Percentiles rank a stretch among this genome's conserved stretches.
Conservation (phyloP, 148 eudicot species). For the Camellia lanceoleosa region DNA sequence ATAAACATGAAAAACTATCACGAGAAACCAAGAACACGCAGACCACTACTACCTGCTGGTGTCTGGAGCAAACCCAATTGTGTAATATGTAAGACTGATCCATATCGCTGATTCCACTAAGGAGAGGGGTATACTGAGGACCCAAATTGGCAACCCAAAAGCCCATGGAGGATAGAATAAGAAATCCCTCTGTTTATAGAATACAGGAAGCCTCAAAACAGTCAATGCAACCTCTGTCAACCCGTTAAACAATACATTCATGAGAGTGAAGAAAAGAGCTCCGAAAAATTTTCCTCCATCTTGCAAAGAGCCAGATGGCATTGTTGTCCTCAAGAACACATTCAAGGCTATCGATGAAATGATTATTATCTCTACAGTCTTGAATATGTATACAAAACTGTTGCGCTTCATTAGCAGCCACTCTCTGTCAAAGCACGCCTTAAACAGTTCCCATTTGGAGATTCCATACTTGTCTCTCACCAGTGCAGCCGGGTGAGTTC, state of each 20-base stretch:
- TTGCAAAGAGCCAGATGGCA: slow-evolving; percentile 38
- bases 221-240: slow-evolving; percentile 66
- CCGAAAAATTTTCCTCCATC: slow-evolving; percentile 65
- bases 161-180: slow-evolving; percentile 72
- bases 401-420: slow-evolving; percentile 68
- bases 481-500: slow-evolving; percentile 57
- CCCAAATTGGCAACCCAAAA: slow-evolving; percentile 60
- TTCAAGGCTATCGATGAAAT: slow-evolving; percentile 52
- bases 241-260: slow-evolving; percentile 64
- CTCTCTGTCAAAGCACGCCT: slow-evolving; percentile 63
- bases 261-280: slow-evolving; percentile 57
- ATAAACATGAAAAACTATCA: neutral
- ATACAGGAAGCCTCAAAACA: slow-evolving; percentile 49
- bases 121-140: slow-evolving; percentile 59
- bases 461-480: slow-evolving; percentile 55
- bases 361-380: slow-evolving; percentile 58
- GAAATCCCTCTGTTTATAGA: slow-evolving; percentile 62
- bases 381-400: slow-evolving; percentile 57
- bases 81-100: slow-evolving; percentile 62
- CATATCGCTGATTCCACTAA: slow-evolving; percentile 62
- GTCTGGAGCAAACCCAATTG: slow-evolving; percentile 66
- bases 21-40: neutral
- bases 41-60: slow-evolving; percentile 44
- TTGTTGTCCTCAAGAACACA: slow-evolving; percentile 58
- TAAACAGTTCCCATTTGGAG: slow-evolving; percentile 49